Percentiles rank a stretch among this genome's conserved stretches.
phyloP scores from a whole-genome alignment of 352 stramenopile genomes.

The Phytophthora pisi region DNA sequence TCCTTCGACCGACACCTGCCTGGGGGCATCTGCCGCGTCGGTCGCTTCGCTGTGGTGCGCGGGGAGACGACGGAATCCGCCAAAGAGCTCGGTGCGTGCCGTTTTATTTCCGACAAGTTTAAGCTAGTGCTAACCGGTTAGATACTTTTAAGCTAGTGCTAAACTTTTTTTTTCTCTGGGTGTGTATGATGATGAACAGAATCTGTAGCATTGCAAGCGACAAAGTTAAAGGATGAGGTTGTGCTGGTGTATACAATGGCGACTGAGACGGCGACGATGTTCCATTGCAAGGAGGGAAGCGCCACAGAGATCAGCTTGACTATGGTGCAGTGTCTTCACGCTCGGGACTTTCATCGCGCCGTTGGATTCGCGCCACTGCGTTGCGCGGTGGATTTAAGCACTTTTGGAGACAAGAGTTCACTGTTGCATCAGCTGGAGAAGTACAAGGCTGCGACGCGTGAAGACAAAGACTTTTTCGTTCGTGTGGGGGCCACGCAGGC shows the following conservation, averaged over 20 bases:
- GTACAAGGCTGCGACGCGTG: conserved; percentile 35
- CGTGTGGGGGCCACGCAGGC: conserved; percentile 30
- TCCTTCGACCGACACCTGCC: conserved; percentile 30
- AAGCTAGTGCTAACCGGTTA: neutral
- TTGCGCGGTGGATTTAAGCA: conserved; percentile 45
- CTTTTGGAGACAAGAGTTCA: conserved; percentile 10
- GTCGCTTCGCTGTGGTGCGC: conserved; percentile 28
- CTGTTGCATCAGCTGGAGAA: conserved; percentile 34
- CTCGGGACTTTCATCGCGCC: conserved; percentile 48
- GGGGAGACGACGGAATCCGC: conserved; percentile 12
- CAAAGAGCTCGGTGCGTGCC: conserved; percentile 22
- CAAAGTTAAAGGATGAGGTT: neutral
- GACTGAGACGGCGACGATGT: conserved; percentile 23
- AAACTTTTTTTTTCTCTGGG: neutral
- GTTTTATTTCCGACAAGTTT: neutral
- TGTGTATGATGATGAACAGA: conserved; percentile 12
- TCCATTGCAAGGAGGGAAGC: conserved; percentile 16
- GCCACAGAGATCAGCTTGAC: conserved; percentile 28
- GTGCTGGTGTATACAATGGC: conserved; percentile 34
- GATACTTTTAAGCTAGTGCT: conserved; percentile 1
- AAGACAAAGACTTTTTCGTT: conserved; percentile 40
- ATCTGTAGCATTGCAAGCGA: conserved; percentile 12
- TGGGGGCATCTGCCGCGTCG: conserved; percentile 34
- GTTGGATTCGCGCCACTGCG: conserved; percentile 44
- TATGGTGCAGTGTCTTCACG: conserved; percentile 51